Evolutionary conservation across 2,329 filamentous ascomycete genomes (phyloP).

Genomic region (Colletotrichum caudatum): DNA sequence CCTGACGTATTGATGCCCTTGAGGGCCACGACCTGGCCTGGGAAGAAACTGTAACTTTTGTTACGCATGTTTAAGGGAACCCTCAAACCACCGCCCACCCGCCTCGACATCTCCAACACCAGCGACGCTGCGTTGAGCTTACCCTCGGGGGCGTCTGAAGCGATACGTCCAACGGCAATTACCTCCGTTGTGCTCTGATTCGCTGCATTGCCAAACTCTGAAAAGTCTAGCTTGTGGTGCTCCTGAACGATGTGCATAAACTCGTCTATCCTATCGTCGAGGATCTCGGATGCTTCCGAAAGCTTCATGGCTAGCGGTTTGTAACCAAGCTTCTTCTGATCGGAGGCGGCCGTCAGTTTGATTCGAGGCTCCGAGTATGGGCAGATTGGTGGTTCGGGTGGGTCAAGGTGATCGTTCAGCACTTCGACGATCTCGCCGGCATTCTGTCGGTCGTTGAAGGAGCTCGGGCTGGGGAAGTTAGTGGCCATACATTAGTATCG

Average conservation of each 20-base stretch:
- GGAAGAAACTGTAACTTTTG: constrained; percentile 84
- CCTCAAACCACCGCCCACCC: constrained; percentile 84
- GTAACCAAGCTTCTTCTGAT: constrained; percentile 91
- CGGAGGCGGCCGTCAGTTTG: constrained; percentile 86
- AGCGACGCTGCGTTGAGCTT: constrained; percentile 88
- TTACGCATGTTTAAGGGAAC: constrained; percentile 82
- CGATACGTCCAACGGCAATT: constrained; percentile 91
- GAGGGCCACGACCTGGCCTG: constrained; percentile 91
- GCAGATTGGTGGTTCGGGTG: constrained; percentile 76
- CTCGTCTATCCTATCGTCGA: constrained; percentile 95
- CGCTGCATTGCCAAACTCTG: constrained; percentile 87
- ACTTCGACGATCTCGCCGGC: constrained; percentile 86
- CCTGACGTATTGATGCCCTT: constrained; percentile 89
- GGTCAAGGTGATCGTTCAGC: constrained; percentile 79
- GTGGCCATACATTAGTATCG: neutral
- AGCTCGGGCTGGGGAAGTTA: constrained; percentile 59
- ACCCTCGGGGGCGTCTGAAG: constrained; percentile 86
- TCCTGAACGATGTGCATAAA: constrained; percentile 81
- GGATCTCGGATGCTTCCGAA: constrained; percentile 89
- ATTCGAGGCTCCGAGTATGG: constrained; percentile 82
- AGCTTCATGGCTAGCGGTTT: constrained; percentile 95
- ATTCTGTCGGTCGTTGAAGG: constrained; percentile 82
- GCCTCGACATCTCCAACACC: constrained; percentile 87
- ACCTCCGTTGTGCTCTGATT: constrained; percentile 87
- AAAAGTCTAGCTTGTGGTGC: constrained; percentile 80